Evolutionary conservation across 805 yeast species (phyloP), one percentile per base, ranked within the genome.

Genomic region (Teunomyces atbi): DNA sequence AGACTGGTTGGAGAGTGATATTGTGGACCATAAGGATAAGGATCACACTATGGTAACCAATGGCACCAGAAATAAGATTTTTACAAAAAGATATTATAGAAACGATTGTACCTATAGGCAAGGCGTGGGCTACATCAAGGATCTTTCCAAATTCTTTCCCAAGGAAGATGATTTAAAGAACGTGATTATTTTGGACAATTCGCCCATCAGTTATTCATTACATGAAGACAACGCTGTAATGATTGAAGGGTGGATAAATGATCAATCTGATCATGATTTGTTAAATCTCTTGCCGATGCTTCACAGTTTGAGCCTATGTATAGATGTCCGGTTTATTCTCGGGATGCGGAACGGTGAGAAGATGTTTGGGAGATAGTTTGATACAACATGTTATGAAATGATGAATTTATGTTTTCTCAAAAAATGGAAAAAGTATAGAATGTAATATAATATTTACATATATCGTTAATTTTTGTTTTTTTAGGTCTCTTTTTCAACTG

Each of bases 231-330:
- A 94, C 59, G 99, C 96, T 1, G 84, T 94, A 18, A 83, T 86
- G 69, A 89, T 94, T 5, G 97, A 91, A 66, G 98, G 99, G 39
- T 94, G 99, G 99, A 89, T 94, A 51, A 89, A 87, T 60, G 99
- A 94, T 65, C 96, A 95, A n/a, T 79, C 84, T 30, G 99, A 94
- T 60, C 73, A 83, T 18, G 96, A 89, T 58, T 69, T 94, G 48
- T 70, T 94, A 65, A 83, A 89, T 56, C 67, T 94, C 44, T 64
- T 94, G 36, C 98, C 99, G 1, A 68, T 94, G 59, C 68, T 89
- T 36, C 79, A 83, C 57, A 84, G 92, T 21, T 66, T 94, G 57
- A 75, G 96, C 47, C 79, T 81, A 51, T 82, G 92, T 21, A 82
- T 89, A 6, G 99, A 92, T 64, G 97, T 92, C 18, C 72, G 97